Percentiles rank a stretch among this genome's conserved stretches.
phyloP scores from a whole-genome alignment of 1,284 basidiomycete genomes.

The Pascua guehoae region DNA sequence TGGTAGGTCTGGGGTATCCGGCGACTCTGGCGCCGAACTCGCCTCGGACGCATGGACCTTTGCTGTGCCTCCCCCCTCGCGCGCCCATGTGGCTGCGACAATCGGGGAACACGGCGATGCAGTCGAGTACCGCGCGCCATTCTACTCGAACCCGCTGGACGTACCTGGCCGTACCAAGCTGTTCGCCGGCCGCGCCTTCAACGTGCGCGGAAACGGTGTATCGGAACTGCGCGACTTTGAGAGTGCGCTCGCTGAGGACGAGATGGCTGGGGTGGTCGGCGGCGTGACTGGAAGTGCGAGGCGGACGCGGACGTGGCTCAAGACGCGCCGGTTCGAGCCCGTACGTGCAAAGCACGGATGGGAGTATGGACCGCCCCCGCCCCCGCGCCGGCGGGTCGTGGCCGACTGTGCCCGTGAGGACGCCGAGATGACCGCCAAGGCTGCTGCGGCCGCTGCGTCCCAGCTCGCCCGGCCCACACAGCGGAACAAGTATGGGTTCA shows the following conservation, averaged over 20 bases:
- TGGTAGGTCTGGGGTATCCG: background rate
- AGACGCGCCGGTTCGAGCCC: slow-evolving; percentile 12
- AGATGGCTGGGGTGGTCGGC: background rate
- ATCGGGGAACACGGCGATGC: slow-evolving; percentile 57
- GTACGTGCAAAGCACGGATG: slow-evolving; percentile 55
- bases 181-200: slow-evolving; percentile 74
- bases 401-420: slow-evolving; percentile 56
- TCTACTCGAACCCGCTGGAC: slow-evolving; percentile 71
- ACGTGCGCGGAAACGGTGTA: slow-evolving; percentile 56
- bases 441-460: background rate
- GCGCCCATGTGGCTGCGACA: slow-evolving; percentile 54
- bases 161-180: slow-evolving; percentile 66
- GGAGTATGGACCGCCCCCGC: slow-evolving; percentile 71
- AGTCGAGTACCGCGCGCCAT: slow-evolving; percentile 70
- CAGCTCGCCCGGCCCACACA: slow-evolving; percentile 78
- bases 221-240: slow-evolving; percentile 42
- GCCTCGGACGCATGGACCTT: slow-evolving; percentile 54
- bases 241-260: background rate
- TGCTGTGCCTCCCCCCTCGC: slow-evolving; percentile 55
- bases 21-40: background rate
- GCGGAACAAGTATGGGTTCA: slow-evolving; percentile 64
- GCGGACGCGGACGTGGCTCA: slow-evolving; percentile 30
- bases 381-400: slow-evolving; percentile 51
- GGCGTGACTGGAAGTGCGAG: too few relatives aligned
- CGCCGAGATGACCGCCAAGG: slow-evolving; percentile 4